phyloP scores from a whole-genome alignment of 225 moss, liverwort and hornwort species.

The Neckera pumila region DNA sequence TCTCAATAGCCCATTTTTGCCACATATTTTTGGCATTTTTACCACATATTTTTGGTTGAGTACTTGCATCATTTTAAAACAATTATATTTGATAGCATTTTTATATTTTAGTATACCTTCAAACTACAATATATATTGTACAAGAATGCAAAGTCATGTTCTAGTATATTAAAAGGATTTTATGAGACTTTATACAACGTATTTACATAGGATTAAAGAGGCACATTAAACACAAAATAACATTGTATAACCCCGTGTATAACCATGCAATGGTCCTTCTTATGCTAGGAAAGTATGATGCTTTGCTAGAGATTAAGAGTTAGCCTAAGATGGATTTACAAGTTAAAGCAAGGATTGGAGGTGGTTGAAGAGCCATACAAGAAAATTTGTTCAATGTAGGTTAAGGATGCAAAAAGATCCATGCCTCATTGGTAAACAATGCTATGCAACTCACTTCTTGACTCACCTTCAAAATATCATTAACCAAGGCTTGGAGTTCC shows the following conservation, averaged over 20 bases:
- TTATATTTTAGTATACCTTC: neutral
- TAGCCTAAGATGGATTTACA: fast-evolving
- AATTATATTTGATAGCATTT: neutral
- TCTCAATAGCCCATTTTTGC: neutral
- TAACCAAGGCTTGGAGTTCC: fast-evolving
- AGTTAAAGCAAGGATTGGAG: neutral
- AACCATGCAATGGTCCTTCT: fast-evolving
- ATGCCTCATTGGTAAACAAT: neutral
- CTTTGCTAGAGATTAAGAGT: neutral
- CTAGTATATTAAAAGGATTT: neutral
- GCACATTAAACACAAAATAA: neutral
- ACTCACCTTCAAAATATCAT: neutral
- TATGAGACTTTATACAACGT: neutral
- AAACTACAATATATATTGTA: neutral
- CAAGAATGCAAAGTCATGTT: neutral
- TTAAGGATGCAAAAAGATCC: neutral
- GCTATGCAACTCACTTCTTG: neutral
- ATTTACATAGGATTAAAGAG: neutral
- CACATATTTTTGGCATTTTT: no score
- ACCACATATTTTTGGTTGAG: neutral
- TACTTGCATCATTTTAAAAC: no score
- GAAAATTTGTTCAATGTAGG: neutral
- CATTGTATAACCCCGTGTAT: no score
- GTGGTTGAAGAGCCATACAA: neutral
- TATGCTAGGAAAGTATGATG: neutral